Evolutionary conservation across 2,329 filamentous ascomycete genomes (phyloP).

Genomic region (Neocucurbitaria cava): DNA sequence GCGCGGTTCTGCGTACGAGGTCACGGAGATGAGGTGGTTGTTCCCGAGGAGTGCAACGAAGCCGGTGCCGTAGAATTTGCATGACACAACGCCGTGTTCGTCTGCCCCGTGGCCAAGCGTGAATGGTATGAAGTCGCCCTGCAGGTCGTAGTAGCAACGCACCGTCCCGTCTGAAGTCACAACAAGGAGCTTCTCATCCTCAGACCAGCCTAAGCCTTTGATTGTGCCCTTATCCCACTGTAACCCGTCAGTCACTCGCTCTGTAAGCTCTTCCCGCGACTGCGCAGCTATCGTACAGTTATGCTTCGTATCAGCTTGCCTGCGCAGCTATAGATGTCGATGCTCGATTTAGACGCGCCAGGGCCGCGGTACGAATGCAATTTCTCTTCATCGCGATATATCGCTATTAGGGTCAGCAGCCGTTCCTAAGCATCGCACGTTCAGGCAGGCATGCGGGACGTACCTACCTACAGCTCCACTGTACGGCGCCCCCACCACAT

Average conservation of each 20-base stretch:
- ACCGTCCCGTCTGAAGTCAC: slow-evolving; percentile 90
- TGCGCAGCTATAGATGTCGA: slow-evolving; percentile 93
- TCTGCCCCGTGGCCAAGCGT: slow-evolving; percentile 88
- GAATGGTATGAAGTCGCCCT: slow-evolving; percentile 94
- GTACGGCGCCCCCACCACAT: slow-evolving; percentile 89
- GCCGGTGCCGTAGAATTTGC: slow-evolving; percentile 89
- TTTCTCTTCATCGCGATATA: slow-evolving; percentile 89
- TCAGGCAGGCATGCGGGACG: slow-evolving; percentile 11
- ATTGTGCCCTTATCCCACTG: slow-evolving; percentile 90
- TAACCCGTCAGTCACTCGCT: slow-evolving; percentile 19
- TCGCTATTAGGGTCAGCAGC: slow-evolving; percentile 63
- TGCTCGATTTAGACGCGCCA: slow-evolving; percentile 77
- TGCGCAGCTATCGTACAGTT: slow-evolving; percentile 54
- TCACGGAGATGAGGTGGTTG: slow-evolving; percentile 85
- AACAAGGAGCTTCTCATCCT: slow-evolving; percentile 89
- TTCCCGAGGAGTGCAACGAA: slow-evolving; percentile 91
- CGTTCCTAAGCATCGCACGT: background rate
- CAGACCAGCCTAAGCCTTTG: slow-evolving; percentile 92
- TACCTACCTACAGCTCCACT: slow-evolving; percentile 85
- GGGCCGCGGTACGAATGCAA: slow-evolving; percentile 78
- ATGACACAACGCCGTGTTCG: slow-evolving; percentile 84
- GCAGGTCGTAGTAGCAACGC: slow-evolving; percentile 87
- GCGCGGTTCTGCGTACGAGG: slow-evolving; percentile 87
- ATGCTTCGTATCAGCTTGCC: slow-evolving; percentile 87
- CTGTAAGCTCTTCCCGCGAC: slow-evolving; percentile 2